Conservation (phyloP, 2,329 filamentous ascomycete genomes). For the Anthostomella pinea region DNA sequence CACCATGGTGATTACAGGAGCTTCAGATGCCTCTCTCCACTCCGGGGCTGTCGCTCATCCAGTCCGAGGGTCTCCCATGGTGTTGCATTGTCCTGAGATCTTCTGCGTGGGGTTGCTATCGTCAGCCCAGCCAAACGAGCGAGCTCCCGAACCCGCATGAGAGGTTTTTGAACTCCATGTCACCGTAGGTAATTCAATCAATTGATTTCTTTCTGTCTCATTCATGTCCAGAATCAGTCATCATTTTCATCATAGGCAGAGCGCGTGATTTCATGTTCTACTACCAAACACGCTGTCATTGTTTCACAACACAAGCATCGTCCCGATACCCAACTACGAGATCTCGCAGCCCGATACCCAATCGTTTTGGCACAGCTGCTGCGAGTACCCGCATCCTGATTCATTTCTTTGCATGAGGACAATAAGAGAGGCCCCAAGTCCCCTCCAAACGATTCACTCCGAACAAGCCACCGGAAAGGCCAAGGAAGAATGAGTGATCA, state of each 20-base stretch:
- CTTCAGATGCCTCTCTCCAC: constrained; percentile 28
- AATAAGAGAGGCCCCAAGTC: constrained; percentile 13
- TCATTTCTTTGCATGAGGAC: constrained; percentile 6
- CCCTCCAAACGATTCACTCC: constrained; percentile 10
- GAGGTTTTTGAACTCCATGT: constrained; percentile 20
- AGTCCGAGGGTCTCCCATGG: constrained; percentile 23
- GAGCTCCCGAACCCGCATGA: constrained; percentile 22
- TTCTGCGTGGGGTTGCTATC: constrained; percentile 20
- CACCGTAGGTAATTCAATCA: constrained; percentile 29
- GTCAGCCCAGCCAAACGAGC: constrained; percentile 18
- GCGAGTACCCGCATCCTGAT: constrained; percentile 20
- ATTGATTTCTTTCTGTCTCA: constrained; percentile 29
- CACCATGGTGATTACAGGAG: constrained; percentile 36
- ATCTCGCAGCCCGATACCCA: constrained; percentile 19
- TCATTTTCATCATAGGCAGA: constrained; percentile 22
- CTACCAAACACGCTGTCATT: constrained; percentile 15
- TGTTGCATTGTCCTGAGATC: constrained; percentile 18
- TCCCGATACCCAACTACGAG: constrained; percentile 22
- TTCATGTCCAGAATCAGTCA: constrained; percentile 11
- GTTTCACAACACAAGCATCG: constrained; percentile 20
- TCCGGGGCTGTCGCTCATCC: constrained; percentile 23
- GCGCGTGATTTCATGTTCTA: constrained; percentile 19
- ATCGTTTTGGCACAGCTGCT: constrained; percentile 20
- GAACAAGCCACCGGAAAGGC: constrained; percentile 5
- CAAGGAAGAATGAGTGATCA: constrained; percentile 23